A percentile compares a stretch with the other conserved stretches of the same genome.
phyloP scores from a whole-genome alignment of 768 basidiomycete genomes.

The Melanogaster broomeanus region DNA sequence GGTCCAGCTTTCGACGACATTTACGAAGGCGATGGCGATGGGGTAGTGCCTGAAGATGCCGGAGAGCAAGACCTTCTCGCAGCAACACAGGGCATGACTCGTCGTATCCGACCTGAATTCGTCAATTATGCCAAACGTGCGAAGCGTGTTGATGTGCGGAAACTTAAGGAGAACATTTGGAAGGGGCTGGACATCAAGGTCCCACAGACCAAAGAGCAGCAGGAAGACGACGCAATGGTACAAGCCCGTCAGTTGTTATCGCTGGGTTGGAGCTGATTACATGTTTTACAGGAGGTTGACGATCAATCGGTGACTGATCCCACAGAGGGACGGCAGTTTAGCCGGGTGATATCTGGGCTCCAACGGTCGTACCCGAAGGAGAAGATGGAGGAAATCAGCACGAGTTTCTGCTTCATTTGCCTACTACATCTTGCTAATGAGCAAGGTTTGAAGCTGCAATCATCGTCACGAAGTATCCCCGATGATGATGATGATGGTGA shows the following conservation, averaged over 20 bases:
- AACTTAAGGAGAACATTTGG: slow-evolving; percentile 98
- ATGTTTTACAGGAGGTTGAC: slow-evolving; percentile 52
- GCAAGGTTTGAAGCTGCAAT: slow-evolving; percentile 84
- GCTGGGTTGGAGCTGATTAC: background rate
- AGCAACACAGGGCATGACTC: slow-evolving; percentile 72
- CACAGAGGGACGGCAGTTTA: slow-evolving; percentile 67
- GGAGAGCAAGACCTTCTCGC: slow-evolving; percentile 89
- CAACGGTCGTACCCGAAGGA: slow-evolving; percentile 84
- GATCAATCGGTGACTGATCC: slow-evolving; percentile 57
- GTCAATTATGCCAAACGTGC: slow-evolving; percentile 96
- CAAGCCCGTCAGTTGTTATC: slow-evolving; percentile 8
- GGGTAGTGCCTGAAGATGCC: slow-evolving; percentile 49
- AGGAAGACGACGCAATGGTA: slow-evolving; percentile 59
- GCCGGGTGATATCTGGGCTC: slow-evolving; percentile 80
- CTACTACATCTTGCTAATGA: slow-evolving; percentile 96
- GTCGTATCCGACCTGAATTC: slow-evolving; percentile 81
- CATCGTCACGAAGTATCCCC: slow-evolving; percentile 39
- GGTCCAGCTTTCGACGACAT: slow-evolving; percentile 69
- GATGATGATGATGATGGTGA: slow-evolving; percentile 37
- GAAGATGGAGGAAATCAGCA: slow-evolving; percentile 98
- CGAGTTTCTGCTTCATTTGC: slow-evolving; percentile 99
- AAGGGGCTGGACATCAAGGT: slow-evolving; percentile 81
- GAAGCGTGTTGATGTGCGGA: slow-evolving; percentile 94
- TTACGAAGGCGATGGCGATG: slow-evolving; percentile 47
- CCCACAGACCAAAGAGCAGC: slow-evolving; percentile 30